Conservation (phyloP, 805 yeast species). For the Candida ascalaphidarum region DNA sequence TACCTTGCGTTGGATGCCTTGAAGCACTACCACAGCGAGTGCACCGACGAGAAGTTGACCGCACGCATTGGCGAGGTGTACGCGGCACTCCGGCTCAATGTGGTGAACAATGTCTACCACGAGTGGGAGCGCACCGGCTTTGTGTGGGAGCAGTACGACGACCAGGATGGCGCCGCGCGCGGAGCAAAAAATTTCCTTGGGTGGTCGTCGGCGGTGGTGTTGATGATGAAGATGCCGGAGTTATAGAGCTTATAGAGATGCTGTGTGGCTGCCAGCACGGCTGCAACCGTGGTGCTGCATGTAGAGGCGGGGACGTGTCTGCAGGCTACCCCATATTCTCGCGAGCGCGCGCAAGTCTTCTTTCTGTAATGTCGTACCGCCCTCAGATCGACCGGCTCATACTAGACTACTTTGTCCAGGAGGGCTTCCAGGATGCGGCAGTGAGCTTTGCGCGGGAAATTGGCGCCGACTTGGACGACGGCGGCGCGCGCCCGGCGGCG, state of each 20-base stretch:
- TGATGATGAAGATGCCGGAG: constrained; percentile 80
- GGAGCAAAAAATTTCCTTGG: constrained; percentile 91
- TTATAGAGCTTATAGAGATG: too few relatives aligned
- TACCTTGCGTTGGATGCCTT: constrained; percentile 71
- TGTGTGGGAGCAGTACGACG: constrained; percentile 89
- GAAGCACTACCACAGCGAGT: constrained; percentile 46
- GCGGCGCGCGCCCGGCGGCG: neutral
- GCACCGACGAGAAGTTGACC: too few relatives aligned
- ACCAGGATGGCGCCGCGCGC: constrained; percentile 60
- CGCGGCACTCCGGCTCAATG: constrained; percentile 48
- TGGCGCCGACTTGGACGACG: constrained; percentile 14
- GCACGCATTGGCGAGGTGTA: constrained; percentile 32
- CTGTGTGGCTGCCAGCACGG: too few relatives aligned
- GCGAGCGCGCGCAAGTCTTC: too few relatives aligned
- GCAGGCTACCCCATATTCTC: too few relatives aligned
- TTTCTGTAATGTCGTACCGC: too few relatives aligned
- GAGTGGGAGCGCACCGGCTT: constrained; percentile 72
- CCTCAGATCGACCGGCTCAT: constrained; percentile 47
- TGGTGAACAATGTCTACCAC: constrained; percentile 59
- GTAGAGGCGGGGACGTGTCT: too few relatives aligned
- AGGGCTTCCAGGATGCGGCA: constrained; percentile 70
- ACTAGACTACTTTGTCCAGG: constrained; percentile 66
- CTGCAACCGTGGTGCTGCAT: too few relatives aligned
- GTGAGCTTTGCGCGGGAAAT: constrained; percentile 52
- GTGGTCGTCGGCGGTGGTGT: constrained; percentile 80